These are phyloP conservation scores for Auriscalpium vulgare DNA, from an alignment of 768 basidiomycete species.

Conservation along the genomic window DNA sequence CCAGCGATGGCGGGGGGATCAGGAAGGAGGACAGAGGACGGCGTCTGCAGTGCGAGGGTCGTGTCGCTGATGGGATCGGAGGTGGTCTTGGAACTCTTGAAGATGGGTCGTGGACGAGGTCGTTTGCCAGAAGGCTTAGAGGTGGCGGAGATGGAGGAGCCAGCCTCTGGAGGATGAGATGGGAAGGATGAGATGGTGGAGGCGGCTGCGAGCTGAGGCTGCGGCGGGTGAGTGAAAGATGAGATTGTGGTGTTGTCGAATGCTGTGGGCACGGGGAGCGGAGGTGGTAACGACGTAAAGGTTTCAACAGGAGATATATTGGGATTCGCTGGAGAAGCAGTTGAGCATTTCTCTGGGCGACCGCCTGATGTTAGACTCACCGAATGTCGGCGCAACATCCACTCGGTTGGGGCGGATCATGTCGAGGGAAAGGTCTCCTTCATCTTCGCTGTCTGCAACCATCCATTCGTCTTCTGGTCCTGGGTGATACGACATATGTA, in stretches of 20 bases:
- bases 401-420: background rate
- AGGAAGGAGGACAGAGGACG: background rate
- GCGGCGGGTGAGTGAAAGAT: background rate
- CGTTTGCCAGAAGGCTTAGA: conserved; percentile 5
- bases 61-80: conserved; percentile 6
- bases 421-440: conserved; percentile 1
- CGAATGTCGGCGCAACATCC: background rate
- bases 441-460: conserved; percentile 14
- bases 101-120: conserved; percentile 13
- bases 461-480: conserved; percentile 7
- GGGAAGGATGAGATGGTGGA: conserved; percentile 9
- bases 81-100: background rate
- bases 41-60: conserved; percentile 3
- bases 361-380: background rate
- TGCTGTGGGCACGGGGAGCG: background rate
- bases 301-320: conserved; percentile 7
- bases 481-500: background rate
- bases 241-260: conserved; percentile 6
- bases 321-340: background rate
- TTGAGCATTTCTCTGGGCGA: background rate
- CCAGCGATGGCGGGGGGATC: background rate
- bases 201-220: background rate
- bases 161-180: background rate
- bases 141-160: background rate
- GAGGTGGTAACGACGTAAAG: conserved; percentile 1